Evolutionary conservation across 176 grass and related monocot species (phyloP).

Genomic region (Eragrostis nindensis): DNA sequence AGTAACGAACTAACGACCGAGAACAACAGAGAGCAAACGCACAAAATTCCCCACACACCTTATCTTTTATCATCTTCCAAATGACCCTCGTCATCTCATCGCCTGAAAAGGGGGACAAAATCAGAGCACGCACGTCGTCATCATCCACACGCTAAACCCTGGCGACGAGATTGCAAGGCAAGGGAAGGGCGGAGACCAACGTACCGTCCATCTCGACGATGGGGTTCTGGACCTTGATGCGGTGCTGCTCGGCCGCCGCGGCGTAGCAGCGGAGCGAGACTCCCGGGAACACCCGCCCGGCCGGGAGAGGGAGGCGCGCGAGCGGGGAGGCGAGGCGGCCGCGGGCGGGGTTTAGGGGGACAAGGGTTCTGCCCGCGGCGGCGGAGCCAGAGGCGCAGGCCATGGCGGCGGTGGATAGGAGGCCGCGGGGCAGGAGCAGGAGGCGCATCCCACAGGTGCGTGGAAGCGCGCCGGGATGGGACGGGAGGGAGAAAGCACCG

Average conservation of each 20-base stretch:
- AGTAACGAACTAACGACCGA: background rate
- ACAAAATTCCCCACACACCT: constrained; percentile 46
- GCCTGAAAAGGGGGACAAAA: constrained; percentile 47
- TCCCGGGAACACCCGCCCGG: constrained; percentile 11
- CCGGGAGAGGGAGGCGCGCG: constrained; percentile 14
- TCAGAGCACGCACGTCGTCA: background rate
- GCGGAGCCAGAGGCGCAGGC: constrained; percentile 35
- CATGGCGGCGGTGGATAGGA: constrained; percentile 37
- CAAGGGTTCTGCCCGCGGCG: constrained; percentile 38
- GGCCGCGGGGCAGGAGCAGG: constrained; percentile 27
- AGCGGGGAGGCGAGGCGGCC: constrained; percentile 28
- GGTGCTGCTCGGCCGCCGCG: constrained; percentile 47
- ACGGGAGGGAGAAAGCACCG: background rate
- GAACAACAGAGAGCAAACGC: background rate
- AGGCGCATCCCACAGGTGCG: constrained; percentile 47
- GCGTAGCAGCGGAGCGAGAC: constrained; percentile 71
- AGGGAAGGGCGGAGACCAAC: background rate
- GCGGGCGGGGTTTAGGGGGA: constrained; percentile 40
- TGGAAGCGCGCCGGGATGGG: background rate
- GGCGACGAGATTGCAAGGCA: background rate
- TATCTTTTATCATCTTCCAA: constrained; percentile 96
- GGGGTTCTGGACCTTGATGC: constrained; percentile 85
- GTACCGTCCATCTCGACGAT: constrained; percentile 99
- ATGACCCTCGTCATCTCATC: constrained; percentile 99
- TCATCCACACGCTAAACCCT: background rate